Percentiles rank a stretch among this genome's conserved stretches.
phyloP scores from a whole-genome alignment of 345 rosid genomes.

The Lumnitzera littorea region DNA sequence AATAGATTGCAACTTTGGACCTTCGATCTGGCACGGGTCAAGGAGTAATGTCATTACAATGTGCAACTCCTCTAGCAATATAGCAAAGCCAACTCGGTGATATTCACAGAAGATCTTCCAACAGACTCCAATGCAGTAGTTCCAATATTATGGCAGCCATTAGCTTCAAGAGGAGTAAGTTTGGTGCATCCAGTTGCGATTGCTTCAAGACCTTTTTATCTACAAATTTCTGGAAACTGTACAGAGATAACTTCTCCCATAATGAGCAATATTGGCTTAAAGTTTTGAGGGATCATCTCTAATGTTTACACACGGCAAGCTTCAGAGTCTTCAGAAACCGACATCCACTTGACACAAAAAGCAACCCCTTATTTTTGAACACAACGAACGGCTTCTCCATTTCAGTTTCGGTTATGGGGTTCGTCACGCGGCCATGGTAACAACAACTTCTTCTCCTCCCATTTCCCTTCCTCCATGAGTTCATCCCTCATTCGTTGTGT shows the following conservation, averaged over 20 bases:
- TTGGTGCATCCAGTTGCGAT: conserved; percentile 71
- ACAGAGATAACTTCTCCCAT: conserved; percentile 65
- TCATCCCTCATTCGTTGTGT: too few relatives aligned
- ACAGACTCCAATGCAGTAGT: conserved; percentile 70
- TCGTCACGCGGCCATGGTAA: too few relatives aligned
- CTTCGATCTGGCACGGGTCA: too few relatives aligned
- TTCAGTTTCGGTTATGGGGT: too few relatives aligned
- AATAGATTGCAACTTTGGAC: too few relatives aligned
- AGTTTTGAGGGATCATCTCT: conserved; percentile 64
- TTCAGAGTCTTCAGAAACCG: conserved; percentile 54
- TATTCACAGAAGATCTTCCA: conserved; percentile 71
- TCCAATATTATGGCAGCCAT: conserved; percentile 91
- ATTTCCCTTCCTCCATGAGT: too few relatives aligned
- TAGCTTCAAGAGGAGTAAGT: conserved; percentile 75
- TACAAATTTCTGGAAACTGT: conserved; percentile 69
- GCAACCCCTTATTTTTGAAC: conserved; percentile 29
- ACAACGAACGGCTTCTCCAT: too few relatives aligned
- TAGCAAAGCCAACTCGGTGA: conserved; percentile 72
- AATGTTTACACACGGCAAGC: conserved; percentile 67
- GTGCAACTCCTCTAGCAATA: conserved; percentile 63
- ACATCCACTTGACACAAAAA: conserved; percentile 74
- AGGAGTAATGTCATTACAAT: too few relatives aligned
- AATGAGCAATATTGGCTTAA: conserved; percentile 57
- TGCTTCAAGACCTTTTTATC: conserved; percentile 79
- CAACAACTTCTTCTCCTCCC: too few relatives aligned